phyloP scores from a whole-genome alignment of 1,284 basidiomycete genomes.

The Rhodotorula sp. region DNA sequence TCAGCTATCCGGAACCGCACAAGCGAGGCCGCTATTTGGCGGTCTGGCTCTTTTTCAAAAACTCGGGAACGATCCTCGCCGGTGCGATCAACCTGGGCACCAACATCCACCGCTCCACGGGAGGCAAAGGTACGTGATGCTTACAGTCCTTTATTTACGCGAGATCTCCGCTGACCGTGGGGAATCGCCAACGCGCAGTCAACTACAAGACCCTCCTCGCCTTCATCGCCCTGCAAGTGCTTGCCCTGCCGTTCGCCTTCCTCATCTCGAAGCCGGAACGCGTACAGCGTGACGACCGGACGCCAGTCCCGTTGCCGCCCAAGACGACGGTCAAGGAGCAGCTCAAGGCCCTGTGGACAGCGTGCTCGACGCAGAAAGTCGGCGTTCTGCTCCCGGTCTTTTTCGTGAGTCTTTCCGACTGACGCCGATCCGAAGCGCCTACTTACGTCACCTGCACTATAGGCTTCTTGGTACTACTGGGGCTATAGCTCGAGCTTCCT shows the following conservation, averaged over 20 bases:
- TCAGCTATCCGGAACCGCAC: constrained; percentile 45
- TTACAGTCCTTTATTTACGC: too few species aligned
- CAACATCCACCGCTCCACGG: constrained; percentile 45
- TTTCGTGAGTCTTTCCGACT: constrained; percentile 1
- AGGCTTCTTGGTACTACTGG: constrained; percentile 21
- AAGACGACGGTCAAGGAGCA: constrained; percentile 5
- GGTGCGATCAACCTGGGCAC: constrained; percentile 50
- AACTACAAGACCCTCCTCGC: constrained; percentile 16
- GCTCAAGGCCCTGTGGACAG: constrained; percentile 7
- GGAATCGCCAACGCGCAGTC: not conserved
- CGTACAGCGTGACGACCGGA: constrained; percentile 4
- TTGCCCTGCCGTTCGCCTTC: constrained; percentile 13
- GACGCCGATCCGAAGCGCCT: not conserved
- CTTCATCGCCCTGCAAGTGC: constrained; percentile 14
- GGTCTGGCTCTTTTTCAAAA: constrained; percentile 48
- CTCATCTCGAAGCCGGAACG: constrained; percentile 5
- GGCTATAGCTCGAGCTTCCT: constrained; percentile 7
- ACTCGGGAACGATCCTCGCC: constrained; percentile 43
- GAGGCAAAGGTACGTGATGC: constrained; percentile 38
- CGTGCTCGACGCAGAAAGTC: not conserved
- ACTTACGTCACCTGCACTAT: not conserved
- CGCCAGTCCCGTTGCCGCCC: not conserved
- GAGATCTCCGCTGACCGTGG: constrained; percentile 6
- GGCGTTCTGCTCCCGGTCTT: constrained; percentile 16
- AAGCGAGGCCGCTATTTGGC: constrained; percentile 47